Percentiles rank a stretch among this genome's conserved stretches.
phyloP scores from a whole-genome alignment of 768 basidiomycete species.

The Rhodotorula graminis region DNA sequence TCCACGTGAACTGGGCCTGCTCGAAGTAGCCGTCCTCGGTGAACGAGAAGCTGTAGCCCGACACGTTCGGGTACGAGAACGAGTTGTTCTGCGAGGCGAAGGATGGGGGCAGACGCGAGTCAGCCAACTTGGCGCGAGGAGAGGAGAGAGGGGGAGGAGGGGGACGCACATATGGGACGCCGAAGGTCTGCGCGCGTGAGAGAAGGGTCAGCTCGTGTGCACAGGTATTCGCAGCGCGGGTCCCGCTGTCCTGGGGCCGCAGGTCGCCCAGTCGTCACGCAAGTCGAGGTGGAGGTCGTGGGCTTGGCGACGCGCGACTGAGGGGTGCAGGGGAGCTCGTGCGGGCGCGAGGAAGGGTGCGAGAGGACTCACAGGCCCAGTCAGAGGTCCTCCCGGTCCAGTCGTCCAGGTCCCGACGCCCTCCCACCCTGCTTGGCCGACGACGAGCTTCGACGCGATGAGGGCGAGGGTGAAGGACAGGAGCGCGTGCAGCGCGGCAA shows the following conservation, averaged over 20 bases:
- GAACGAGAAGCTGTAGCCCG: slow-evolving; percentile 58
- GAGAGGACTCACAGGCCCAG: slow-evolving; percentile 67
- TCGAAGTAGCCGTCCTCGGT: slow-evolving; percentile 72
- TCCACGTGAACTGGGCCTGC: slow-evolving; percentile 59
- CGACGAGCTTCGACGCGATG: neutral
- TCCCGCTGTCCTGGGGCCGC: too few relatives aligned
- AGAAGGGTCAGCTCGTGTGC: too few relatives aligned
- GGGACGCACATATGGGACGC: neutral
- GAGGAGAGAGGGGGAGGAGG: too few relatives aligned
- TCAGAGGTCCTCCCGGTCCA: slow-evolving; percentile 65
- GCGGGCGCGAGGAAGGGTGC: neutral
- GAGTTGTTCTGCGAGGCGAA: slow-evolving; percentile 65
- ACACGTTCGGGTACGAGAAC: slow-evolving; percentile 74
- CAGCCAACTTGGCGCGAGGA: too few relatives aligned
- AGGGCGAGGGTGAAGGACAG: neutral
- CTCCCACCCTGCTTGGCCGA: slow-evolving; percentile 57
- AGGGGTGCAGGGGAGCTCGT: too few relatives aligned
- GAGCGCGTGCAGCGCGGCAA: too few relatives aligned
- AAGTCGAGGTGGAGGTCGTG: neutral
- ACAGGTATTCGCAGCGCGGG: too few relatives aligned
- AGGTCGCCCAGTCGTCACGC: neutral
- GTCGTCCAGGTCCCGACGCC: slow-evolving; percentile 80
- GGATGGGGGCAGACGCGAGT: slow-evolving; percentile 21
- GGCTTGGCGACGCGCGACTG: neutral
- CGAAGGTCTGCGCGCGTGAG: neutral